Percentiles rank a stretch among this genome's conserved stretches.
Conservation (phyloP, 768 basidiomycete genomes). For the Boletus vermiculosoides region DNA sequence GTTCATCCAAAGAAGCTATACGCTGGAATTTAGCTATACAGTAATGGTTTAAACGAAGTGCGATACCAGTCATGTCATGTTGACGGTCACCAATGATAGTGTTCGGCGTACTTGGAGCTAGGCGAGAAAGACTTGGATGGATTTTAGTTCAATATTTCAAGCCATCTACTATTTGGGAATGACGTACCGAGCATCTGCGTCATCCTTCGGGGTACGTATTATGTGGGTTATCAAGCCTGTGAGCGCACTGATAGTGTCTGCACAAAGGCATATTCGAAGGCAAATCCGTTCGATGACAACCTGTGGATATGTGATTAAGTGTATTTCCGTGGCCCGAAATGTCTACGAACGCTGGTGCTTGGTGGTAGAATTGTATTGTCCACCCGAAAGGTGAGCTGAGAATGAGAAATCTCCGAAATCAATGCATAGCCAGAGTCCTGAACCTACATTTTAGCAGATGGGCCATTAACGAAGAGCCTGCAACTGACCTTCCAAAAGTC, state of each 20-base stretch:
- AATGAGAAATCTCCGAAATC: slow-evolving; percentile 54
- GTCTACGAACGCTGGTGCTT: slow-evolving; percentile 38
- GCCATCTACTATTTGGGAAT: neutral
- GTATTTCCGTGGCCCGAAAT: neutral
- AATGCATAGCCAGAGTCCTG: slow-evolving; percentile 70
- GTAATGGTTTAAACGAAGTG: neutral
- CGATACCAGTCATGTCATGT: slow-evolving; percentile 31
- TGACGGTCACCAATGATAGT: slow-evolving; percentile 3
- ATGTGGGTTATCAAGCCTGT: slow-evolving; percentile 55
- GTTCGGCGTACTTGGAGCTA: slow-evolving; percentile 4
- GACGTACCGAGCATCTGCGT: slow-evolving; percentile 27
- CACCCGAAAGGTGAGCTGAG: slow-evolving; percentile 43
- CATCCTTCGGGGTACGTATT: slow-evolving; percentile 40
- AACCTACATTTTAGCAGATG: slow-evolving; percentile 1
- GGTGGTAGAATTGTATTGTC: slow-evolving; percentile 31
- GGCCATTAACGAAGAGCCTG: neutral
- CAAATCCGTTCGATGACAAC: slow-evolving; percentile 51
- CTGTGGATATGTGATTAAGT: slow-evolving; percentile 35
- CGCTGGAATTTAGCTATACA: slow-evolving; percentile 2
- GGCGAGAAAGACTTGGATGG: slow-evolving; percentile 11
- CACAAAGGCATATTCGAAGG: slow-evolving; percentile 68
- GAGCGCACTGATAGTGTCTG: slow-evolving; percentile 68
- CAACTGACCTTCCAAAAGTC: slow-evolving; percentile 66
- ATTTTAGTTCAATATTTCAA: neutral
- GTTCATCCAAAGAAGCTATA: slow-evolving; percentile 74